Evolutionary conservation across 192 early-diverging fungal species (phyloP).

Genomic region (Coemansia sp.): DNA sequence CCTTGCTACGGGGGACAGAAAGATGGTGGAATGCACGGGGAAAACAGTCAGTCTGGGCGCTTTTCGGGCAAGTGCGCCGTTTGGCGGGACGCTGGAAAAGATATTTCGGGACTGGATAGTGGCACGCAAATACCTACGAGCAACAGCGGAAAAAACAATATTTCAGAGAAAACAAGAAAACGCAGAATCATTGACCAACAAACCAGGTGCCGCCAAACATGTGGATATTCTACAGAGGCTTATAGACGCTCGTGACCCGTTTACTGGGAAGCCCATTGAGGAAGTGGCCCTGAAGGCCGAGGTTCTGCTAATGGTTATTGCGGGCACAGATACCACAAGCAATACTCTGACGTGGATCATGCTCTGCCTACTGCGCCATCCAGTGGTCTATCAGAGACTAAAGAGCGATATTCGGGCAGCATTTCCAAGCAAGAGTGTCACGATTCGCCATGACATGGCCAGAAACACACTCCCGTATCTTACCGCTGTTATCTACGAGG

Average conservation of each 20-base stretch:
- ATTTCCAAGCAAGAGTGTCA: conserved; percentile 19
- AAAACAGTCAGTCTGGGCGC: conserved; percentile 11
- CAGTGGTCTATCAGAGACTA: conserved; percentile 18
- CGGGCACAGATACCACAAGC: conserved; percentile 34
- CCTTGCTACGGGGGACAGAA: conserved; percentile 17
- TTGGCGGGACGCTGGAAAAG: conserved; percentile 12
- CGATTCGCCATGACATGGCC: conserved; percentile 26
- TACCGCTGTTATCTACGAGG: conserved; percentile 13
- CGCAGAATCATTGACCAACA: too few species aligned
- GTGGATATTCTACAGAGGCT: conserved; percentile 45
- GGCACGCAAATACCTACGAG: conserved; percentile 7
- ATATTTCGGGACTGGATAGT: neutral
- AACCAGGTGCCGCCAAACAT: neutral
- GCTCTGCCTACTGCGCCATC: conserved; percentile 37
- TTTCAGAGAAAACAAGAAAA: neutral
- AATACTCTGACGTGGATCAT: conserved; percentile 41
- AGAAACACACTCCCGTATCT: conserved; percentile 14
- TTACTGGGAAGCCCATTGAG: conserved; percentile 22
- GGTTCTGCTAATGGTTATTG: conserved; percentile 16
- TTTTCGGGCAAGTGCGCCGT: neutral
- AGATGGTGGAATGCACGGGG: conserved; percentile 18
- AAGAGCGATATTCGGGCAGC: conserved; percentile 20
- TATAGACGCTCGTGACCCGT: conserved; percentile 41
- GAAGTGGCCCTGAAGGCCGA: conserved; percentile 15
- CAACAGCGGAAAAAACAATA: conserved; percentile 11